Evolutionary conservation across 1,284 basidiomycete genomes (phyloP), one percentile per base, ranked within the genome.

Genomic region (Schizopora paradoxa): DNA sequence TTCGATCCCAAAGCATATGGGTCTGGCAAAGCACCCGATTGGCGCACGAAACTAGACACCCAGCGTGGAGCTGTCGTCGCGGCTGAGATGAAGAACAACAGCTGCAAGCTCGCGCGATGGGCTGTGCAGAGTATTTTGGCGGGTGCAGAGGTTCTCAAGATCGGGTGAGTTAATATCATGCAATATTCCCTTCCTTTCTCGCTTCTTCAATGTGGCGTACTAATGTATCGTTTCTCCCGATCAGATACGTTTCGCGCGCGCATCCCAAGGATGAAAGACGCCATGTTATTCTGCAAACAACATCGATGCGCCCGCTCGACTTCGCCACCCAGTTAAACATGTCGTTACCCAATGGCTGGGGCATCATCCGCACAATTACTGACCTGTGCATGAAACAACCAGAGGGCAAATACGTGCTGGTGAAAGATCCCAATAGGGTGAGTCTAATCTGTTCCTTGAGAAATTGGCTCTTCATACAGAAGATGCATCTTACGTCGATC

Each of bases 81-180:
- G 37, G 96, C 92, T 33, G 96, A 99, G 74, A 98, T 99, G 96
- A 99, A 99, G 76, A 99, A 99, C 72, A 99, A 99, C 72, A 91
- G 87, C 60, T 94, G 86, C 73, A 99, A 99, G 69, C 79, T 99
- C 41, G 94, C 95, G 14, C 89, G 95, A 61, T 99, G 95, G 90
- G 86, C 96, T 0, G 88, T 98, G 25, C 94, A 98, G 72, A 91
- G 89, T 62, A 77, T 98, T 45, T 74, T 99, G 33, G 93, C 96
- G 39, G 96, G 96, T 42, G 95, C 94, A 14, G 96, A 99, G 54
- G 74, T 85, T 57, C 89, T 99, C 85, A 99, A 99, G 73, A 90
- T 99, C 63, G 96, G 96, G 86, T 93, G 61, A 46, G 16, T 10
- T 27, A 26, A 39, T 18, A 51, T 28, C 32, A 10, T 21, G 25